Base-by-base conservation (phyloP, 495 filamentous ascomycete species). In the Podospora conica region DNA sequence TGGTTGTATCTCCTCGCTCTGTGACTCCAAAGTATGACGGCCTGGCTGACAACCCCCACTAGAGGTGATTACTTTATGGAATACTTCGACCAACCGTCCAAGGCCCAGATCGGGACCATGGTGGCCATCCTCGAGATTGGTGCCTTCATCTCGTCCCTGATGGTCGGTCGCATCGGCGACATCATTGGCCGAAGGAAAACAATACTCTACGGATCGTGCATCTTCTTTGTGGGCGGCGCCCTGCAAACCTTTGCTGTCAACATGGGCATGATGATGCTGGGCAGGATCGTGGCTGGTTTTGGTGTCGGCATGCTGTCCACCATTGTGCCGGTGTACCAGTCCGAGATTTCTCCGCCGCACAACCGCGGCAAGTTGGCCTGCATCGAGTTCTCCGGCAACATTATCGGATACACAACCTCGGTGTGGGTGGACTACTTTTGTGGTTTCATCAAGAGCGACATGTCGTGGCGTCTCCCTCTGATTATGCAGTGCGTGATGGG, bases 371-470 rank as follows among this genome's bases (percentile, higher is more conserved):
- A 94, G 77, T 82, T 98, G 65, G 95, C 95, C 12, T 98, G 95
- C 77, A 97, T 98, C 65, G 96, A 98, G 75, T 98, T 98, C 72
- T 92, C 96, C 0, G 95, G 95, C 29, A 98, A 98, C 76, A 96
- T 98, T 66, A 86, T 89, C 68, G 95, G 95, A 24, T 98, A 98
- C 76, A 91, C 92, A 58, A 90, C 92, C 58, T 97, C 93, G 69
- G 95, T 98, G 9, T 98, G 95, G 95, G 93, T 98, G 1, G 95
- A 98, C 78, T 98, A 98, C 75, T 92, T 93, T 68, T 98, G 94
- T 78, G 94, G 90, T 63, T 97, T 85, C 75, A 97, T 98, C 72
- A 71, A 90, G 59, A 89, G 83, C 70, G 80, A 98, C 71, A 85
- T 89, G 78, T 90, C 95, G 7, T 98, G 96, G 95, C 90, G 95